Evolutionary conservation across 2,329 filamentous ascomycete genomes (phyloP).

Genomic region (Ilyonectria mors-panacis): DNA sequence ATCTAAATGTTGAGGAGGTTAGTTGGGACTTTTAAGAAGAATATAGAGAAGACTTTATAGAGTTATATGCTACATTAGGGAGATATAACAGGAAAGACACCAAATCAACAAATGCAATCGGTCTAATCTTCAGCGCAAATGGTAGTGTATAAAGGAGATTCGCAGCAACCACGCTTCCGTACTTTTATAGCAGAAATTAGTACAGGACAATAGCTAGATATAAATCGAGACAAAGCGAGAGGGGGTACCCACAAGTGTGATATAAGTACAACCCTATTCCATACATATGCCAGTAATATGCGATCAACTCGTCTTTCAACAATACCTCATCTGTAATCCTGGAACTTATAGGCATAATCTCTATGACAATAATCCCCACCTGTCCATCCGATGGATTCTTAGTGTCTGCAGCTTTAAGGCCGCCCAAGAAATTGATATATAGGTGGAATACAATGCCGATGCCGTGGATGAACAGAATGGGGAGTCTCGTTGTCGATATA

Average conservation of each 20-base stretch:
- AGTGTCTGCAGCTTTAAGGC: conserved; percentile 60
- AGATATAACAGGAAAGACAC: conserved; percentile 73
- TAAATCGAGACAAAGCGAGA: conserved; percentile 2
- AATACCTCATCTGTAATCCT: conserved; percentile 67
- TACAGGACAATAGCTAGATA: conserved; percentile 18
- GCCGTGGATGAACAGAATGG: conserved; percentile 75
- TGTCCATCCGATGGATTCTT: conserved; percentile 59
- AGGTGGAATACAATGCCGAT: conserved; percentile 69
- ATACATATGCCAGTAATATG: conserved; percentile 67
- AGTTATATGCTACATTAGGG: conserved; percentile 76
- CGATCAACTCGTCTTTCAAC: conserved; percentile 61
- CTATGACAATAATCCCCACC: conserved; percentile 70
- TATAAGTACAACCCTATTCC: conserved; percentile 66
- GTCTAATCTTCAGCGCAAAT: conserved; percentile 56
- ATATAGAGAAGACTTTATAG: conserved; percentile 50
- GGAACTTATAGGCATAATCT: conserved; percentile 72
- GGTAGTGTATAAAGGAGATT: conserved; percentile 65
- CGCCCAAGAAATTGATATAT: conserved; percentile 68
- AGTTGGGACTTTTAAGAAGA: conserved; percentile 3
- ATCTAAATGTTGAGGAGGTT: conserved; percentile 47
- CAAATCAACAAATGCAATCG: conserved; percentile 71
- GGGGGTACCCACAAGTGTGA: conserved; percentile 59
- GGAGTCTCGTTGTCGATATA: conserved; percentile 69
- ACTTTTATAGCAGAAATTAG: conserved; percentile 48
- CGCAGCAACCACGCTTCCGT: conserved; percentile 69